Base-by-base conservation (phyloP, 2,329 filamentous ascomycete genomes). In the Epichloe amarillans region DNA sequence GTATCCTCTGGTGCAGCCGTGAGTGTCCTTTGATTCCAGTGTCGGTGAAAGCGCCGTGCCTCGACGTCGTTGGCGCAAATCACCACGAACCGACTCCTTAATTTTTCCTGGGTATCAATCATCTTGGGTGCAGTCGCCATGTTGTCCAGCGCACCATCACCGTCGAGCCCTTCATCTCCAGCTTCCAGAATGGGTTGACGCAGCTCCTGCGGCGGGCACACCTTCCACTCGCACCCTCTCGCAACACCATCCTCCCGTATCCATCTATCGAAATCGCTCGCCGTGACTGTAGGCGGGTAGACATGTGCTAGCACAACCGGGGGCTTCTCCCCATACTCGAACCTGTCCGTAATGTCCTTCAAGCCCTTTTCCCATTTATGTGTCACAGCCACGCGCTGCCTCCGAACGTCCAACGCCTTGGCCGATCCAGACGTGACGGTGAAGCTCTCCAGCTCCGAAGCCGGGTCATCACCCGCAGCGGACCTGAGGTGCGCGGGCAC, bases 191-290 rank as follows among this genome's bases (percentile, higher is more conserved):
- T 35, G 7, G 17, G 17, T 39, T 36, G 21, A 10, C 15, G 21
- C 12, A 61, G 52, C 7, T 54, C 49, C 23, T 56, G 54, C 17
- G 55, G 58, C 38, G 46, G 36, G 23, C 43, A 54, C n/a, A 59
- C 52, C 1, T 67, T 47, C 60, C 60, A 62, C 12, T 38, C 36
- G 8, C 54, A 54, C 0, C 53, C 55, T 15, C 73, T 68, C 30
- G 62, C 61, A 5, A 47, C 47, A n/a, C 69, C 71, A 59, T 78
- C 74, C 11, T 64, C 63, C 4, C 58, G 59, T 46, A 78, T 66
- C 38, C 69, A 65, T 30, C 54, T 57, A 42, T 61, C 64, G 39
- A 77, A 57, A 19, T 58, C 62, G 1, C 57, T 56, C 1, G 62
- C 53, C 0, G 67, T 62, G 15, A 72, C 41, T 1, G 51, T 56